A percentile compares a stretch with the other conserved stretches of the same genome.
Evolutionary conservation across 768 basidiomycete species (phyloP).

Genomic region (Kondoa subrosea): DNA sequence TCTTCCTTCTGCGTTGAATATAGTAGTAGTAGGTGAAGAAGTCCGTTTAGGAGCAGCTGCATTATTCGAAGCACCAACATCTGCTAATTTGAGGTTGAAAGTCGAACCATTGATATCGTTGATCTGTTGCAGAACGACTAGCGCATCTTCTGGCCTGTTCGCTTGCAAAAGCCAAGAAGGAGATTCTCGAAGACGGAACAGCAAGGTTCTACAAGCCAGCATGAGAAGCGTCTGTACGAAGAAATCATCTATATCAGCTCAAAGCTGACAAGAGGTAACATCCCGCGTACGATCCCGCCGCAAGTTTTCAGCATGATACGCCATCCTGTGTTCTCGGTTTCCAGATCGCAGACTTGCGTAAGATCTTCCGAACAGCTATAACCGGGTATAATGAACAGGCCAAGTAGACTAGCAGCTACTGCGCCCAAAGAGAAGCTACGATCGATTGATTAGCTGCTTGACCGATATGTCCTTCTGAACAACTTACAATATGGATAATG

Average conservation of each 20-base stretch:
- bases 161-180: slow-evolving; percentile 87
- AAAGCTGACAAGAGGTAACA: no score
- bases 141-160: slow-evolving; percentile 64
- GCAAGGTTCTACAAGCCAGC: slow-evolving; percentile 68
- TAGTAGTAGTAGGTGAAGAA: background rate
- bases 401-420: slow-evolving; percentile 65
- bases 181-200: slow-evolving; percentile 87
- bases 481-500: slow-evolving; percentile 58
- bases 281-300: no score
- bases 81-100: slow-evolving; percentile 49
- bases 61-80: slow-evolving; percentile 41
- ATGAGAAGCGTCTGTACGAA: slow-evolving; percentile 74
- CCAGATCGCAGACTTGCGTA: slow-evolving; percentile 45
- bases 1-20: slow-evolving; percentile 7
- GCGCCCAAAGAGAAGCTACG: slow-evolving; percentile 67
- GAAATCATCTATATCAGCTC: no score
- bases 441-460: background rate
- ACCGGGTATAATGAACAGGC: slow-evolving; percentile 58
- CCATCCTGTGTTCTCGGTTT: slow-evolving; percentile 67
- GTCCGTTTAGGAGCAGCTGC: slow-evolving; percentile 1
- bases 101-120: slow-evolving; percentile 68
- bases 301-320: slow-evolving; percentile 60
- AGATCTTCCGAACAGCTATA: slow-evolving; percentile 31
- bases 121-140: slow-evolving; percentile 66
- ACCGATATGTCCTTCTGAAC: background rate